These are phyloP conservation scores for Phytophthora podocarpi DNA, from an alignment of 352 stramenopile species.

Conservation along the genomic window DNA sequence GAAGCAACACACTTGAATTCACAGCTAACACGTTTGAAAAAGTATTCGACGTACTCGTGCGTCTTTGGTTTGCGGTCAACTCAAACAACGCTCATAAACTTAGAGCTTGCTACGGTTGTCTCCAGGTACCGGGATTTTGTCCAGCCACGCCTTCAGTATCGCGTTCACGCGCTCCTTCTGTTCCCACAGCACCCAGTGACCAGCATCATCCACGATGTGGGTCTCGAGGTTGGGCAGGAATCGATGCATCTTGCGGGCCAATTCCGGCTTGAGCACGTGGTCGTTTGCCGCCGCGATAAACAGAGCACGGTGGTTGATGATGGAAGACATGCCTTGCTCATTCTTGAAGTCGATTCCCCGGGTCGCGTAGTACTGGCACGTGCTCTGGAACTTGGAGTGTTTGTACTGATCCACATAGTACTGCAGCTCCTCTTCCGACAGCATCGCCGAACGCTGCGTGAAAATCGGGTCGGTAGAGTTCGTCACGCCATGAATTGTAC, in stretches of 20 bases:
- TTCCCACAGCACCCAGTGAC: slow-evolving; percentile 54
- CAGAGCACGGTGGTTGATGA: slow-evolving; percentile 46
- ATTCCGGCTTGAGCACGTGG: slow-evolving; percentile 47
- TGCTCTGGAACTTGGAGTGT: slow-evolving; percentile 40
- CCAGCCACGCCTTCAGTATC: slow-evolving; percentile 38
- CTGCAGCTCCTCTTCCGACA: slow-evolving; percentile 50
- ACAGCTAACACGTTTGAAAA: no score
- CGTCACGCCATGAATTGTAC: no score
- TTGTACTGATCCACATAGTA: slow-evolving; percentile 55
- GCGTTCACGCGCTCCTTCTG: slow-evolving; percentile 49
- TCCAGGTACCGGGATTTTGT: no score
- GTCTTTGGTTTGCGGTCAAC: no score
- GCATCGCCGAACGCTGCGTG: slow-evolving; percentile 40
- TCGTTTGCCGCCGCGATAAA: slow-evolving; percentile 54
- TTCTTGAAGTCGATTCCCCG: slow-evolving; percentile 52
- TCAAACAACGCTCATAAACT: no score
- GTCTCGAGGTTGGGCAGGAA: slow-evolving; percentile 46
- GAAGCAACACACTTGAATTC: no score
- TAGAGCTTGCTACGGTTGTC: no score
- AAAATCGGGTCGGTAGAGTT: slow-evolving; percentile 44
- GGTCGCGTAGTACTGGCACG: slow-evolving; percentile 47
- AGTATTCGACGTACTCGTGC: no score
- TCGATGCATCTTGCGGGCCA: slow-evolving; percentile 46
- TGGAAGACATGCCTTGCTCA: slow-evolving; percentile 27
- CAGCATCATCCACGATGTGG: slow-evolving; percentile 37